Percentiles rank a stretch among this genome's conserved stretches.
Conservation (phyloP, 805 yeast species). For the Jamesozyma lodderae region DNA sequence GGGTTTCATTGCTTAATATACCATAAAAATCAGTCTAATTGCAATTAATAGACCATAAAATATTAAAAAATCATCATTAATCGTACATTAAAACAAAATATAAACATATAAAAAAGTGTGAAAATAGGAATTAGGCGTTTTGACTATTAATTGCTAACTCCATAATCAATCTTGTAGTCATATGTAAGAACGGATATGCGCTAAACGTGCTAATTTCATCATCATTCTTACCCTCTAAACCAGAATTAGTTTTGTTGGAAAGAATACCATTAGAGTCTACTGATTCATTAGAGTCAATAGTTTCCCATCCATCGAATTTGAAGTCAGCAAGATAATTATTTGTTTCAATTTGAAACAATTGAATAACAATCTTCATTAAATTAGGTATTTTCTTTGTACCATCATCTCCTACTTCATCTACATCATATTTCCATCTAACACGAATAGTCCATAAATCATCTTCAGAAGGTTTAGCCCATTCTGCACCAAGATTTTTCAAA, state of each 20-base stretch:
- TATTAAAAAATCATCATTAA: not conserved
- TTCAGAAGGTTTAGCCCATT: constrained; percentile 92
- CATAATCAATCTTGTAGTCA: constrained; percentile 89
- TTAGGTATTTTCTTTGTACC: constrained; percentile 44
- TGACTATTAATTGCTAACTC: constrained; percentile 78
- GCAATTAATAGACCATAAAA: too few relatives aligned
- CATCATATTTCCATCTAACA: constrained; percentile 82
- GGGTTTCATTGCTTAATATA: too few relatives aligned
- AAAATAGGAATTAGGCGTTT: constrained; percentile 3
- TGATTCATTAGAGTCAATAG: constrained; percentile 9
- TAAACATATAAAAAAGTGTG: not conserved
- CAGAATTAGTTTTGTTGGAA: constrained; percentile 25
- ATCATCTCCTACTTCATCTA: constrained; percentile 10
- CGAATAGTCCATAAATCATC: constrained; percentile 94
- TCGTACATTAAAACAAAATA: constrained; percentile 1
- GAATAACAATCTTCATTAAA: constrained; percentile 94
- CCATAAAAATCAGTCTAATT: too few relatives aligned
- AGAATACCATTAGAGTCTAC: constrained; percentile 30
- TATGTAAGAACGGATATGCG: constrained; percentile 89
- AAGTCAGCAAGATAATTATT: constrained; percentile 94
- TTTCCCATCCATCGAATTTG: constrained; percentile 96
- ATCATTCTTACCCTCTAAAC: constrained; percentile 49
- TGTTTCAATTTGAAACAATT: constrained; percentile 89
- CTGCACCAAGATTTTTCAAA: constrained; percentile 86
- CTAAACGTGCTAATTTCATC: constrained; percentile 59